A percentile compares a stretch with the other conserved stretches of the same genome.
Evolutionary conservation across 192 early-diverging fungal species (phyloP).

Genomic region (Coemansia sp.): DNA sequence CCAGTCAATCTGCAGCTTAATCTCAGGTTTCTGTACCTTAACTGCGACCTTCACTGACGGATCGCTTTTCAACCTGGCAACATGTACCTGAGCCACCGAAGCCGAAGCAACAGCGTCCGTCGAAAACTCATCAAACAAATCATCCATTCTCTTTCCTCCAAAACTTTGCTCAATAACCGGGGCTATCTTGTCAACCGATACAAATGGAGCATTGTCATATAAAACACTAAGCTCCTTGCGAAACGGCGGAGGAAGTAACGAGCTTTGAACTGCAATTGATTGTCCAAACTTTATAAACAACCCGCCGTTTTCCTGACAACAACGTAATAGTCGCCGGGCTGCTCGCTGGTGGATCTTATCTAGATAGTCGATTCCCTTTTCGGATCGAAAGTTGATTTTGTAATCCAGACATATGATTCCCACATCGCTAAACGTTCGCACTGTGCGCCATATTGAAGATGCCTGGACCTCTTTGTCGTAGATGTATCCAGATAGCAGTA

Average conservation of each 20-base stretch:
- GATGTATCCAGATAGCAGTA: constrained; percentile 14
- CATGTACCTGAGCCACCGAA: constrained; percentile 94
- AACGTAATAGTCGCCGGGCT: constrained; percentile 69
- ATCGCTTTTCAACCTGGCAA: constrained; percentile 58
- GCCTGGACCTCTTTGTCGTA: constrained; percentile 49
- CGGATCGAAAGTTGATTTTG: constrained; percentile 78
- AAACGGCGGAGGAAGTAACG: constrained; percentile 65
- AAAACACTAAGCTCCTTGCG: constrained; percentile 62
- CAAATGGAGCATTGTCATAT: constrained; percentile 81
- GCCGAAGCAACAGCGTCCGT: constrained; percentile 75
- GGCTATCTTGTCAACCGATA: constrained; percentile 62
- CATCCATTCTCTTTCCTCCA: constrained; percentile 47
- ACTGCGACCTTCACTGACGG: constrained; percentile 69
- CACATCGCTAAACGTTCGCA: constrained; percentile 39
- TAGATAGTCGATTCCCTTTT: constrained; percentile 56
- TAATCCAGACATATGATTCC: constrained; percentile 60
- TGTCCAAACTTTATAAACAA: constrained; percentile 92
- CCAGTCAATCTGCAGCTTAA: constrained; percentile 77
- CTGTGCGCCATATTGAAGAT: constrained; percentile 39
- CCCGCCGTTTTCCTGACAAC: constrained; percentile 81
- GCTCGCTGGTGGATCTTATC: constrained; percentile 71
- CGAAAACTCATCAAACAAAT: constrained; percentile 74
- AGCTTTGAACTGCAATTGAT: constrained; percentile 66
- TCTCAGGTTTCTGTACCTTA: constrained; percentile 93
- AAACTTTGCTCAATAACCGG: constrained; percentile 71